Conservation (phyloP, 2,329 filamentous ascomycete species). For the Helicocarpus griseus region DNA sequence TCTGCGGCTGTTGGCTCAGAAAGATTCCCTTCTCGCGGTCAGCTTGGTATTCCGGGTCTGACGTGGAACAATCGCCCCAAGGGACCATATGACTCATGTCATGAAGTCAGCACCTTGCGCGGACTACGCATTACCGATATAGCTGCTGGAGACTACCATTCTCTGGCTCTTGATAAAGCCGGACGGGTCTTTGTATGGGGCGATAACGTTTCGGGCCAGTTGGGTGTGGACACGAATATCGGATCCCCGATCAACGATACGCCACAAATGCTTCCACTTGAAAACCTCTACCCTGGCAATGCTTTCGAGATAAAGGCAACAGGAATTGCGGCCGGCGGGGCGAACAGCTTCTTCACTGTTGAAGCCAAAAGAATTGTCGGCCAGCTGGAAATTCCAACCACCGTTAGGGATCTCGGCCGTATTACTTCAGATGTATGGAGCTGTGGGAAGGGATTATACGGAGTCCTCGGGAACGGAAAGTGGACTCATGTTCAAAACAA, state of each 20-base stretch:
- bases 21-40: constrained; percentile 70
- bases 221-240: constrained; percentile 65
- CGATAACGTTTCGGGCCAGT: constrained; percentile 83
- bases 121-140: constrained; percentile 64
- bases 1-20: constrained; percentile 73
- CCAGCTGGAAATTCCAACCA: constrained; percentile 33
- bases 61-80: constrained; percentile 67
- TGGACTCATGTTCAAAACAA: constrained; percentile 79
- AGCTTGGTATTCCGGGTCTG: constrained; percentile 77
- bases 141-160: constrained; percentile 80
- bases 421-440: constrained; percentile 73
- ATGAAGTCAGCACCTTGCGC: constrained; percentile 64
- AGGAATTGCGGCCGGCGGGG: constrained; percentile 71
- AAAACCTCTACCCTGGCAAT: constrained; percentile 61
- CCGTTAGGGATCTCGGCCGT: constrained; percentile 39
- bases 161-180: constrained; percentile 62
- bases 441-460: constrained; percentile 76
- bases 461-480: constrained; percentile 70
- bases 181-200: constrained; percentile 80
- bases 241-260: constrained; percentile 55
- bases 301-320: constrained; percentile 59
- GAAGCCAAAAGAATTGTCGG: constrained; percentile 57
- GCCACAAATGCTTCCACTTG: constrained; percentile 61
- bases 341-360: constrained; percentile 78
- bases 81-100: constrained; percentile 70